Percentiles rank a stretch among this genome's conserved stretches.
Evolutionary conservation across 768 basidiomycete genomes (phyloP).

Genomic region (Psilocybe cyanescens): DNA sequence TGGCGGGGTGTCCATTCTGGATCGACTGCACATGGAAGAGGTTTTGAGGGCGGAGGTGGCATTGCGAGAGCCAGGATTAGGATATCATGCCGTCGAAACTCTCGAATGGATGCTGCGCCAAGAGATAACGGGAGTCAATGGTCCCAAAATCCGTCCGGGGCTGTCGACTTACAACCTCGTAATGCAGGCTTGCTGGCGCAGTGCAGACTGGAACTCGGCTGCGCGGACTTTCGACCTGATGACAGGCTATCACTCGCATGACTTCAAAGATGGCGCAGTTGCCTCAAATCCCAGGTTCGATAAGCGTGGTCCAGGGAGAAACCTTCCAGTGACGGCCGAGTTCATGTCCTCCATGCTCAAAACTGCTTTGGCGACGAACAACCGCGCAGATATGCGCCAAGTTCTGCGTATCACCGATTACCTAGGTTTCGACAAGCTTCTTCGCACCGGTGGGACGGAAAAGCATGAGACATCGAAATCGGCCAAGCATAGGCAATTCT

Average conservation of each 20-base stretch:
- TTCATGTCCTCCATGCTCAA: conserved; percentile 61
- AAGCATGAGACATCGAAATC: conserved; percentile 33
- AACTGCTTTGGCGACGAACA: conserved; percentile 56
- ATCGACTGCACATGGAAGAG: conserved; percentile 61
- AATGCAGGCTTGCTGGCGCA: conserved; percentile 65
- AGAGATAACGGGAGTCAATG: conserved; percentile 47
- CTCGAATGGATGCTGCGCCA: conserved; percentile 74
- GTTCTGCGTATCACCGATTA: conserved; percentile 60
- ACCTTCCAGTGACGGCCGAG: conserved; percentile 51
- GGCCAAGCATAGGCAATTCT: conserved; percentile 41
- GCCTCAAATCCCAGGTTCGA: conserved; percentile 40
- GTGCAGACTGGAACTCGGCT: conserved; percentile 64
- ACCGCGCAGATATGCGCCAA: conserved; percentile 57
- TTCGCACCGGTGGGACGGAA: conserved; percentile 25
- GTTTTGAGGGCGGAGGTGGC: conserved; percentile 59
- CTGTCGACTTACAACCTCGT: conserved; percentile 62
- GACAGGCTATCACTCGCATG: conserved; percentile 64
- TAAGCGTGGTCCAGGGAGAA: conserved; percentile 45
- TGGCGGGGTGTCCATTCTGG: conserved; percentile 45
- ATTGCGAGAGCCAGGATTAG: conserved; percentile 39
- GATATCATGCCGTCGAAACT: conserved; percentile 55
- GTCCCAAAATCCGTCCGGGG: conserved; percentile 50
- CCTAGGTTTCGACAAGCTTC: conserved; percentile 43
- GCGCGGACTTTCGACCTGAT: conserved; percentile 67
- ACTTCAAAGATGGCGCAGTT: conserved; percentile 54